Percentiles rank a stretch among this genome's conserved stretches.
These are phyloP conservation scores for Penicillium sp. DNA, from an alignment of 2,329 filamentous ascomycete genomes.

Conservation along the genomic window DNA sequence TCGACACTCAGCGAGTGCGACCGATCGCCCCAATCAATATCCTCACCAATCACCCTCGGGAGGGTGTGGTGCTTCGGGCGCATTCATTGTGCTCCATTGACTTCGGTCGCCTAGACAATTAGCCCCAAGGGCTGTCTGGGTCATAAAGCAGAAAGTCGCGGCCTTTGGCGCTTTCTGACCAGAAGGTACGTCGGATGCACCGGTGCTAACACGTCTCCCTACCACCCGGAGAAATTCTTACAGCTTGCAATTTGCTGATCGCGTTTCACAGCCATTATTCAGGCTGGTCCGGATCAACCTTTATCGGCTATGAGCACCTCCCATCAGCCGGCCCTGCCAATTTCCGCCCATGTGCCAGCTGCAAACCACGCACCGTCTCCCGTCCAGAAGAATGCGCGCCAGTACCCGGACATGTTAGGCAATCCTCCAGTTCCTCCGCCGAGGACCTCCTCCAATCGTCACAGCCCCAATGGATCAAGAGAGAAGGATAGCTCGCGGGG, in stretches of 20 bases:
- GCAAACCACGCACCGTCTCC: constrained; percentile 33
- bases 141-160: constrained; percentile 12
- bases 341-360: constrained; percentile 43
- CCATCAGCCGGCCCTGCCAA: constrained; percentile 44
- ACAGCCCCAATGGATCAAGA: constrained; percentile 38
- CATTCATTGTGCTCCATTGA: constrained; percentile 25
- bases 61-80: constrained; percentile 24
- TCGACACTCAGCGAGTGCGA: constrained; percentile 25
- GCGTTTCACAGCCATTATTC: constrained; percentile 27
- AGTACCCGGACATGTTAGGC: constrained; percentile 54
- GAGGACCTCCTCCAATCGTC: constrained; percentile 72
- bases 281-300: constrained; percentile 33
- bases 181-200: constrained; percentile 63
- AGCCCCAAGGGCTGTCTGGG: not conserved
- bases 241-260: constrained; percentile 35
- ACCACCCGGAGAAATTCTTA: not conserved
- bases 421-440: constrained; percentile 72
- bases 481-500: constrained; percentile 41
- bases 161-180: constrained; percentile 22
- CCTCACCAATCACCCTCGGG: constrained; percentile 22
- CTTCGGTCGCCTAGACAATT: not conserved
- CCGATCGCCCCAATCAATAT: constrained; percentile 20
- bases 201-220: constrained; percentile 53
- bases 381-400: constrained; percentile 32
- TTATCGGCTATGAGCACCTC: constrained; percentile 47